Evolutionary conservation across 2,329 filamentous ascomycete species (phyloP).

Genomic region (Onygena corvina): DNA sequence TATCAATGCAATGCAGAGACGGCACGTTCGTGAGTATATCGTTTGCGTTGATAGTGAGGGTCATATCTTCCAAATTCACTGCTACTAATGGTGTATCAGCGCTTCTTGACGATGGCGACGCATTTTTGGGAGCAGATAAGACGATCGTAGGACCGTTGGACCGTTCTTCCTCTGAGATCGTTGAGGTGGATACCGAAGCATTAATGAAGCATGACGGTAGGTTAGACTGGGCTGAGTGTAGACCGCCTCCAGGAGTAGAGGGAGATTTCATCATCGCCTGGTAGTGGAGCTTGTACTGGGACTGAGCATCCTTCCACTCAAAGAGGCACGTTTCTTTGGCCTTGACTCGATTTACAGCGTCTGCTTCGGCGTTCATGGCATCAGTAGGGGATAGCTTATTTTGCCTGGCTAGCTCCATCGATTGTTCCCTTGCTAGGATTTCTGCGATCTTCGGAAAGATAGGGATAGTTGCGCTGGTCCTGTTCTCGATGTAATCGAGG

Average conservation of each 20-base stretch:
- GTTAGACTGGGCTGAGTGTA: background rate
- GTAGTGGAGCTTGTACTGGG: slow-evolving; percentile 37
- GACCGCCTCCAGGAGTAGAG: background rate
- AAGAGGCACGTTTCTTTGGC: slow-evolving; percentile 37
- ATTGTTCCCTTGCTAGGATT: slow-evolving; percentile 39
- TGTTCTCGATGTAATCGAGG: slow-evolving; percentile 23
- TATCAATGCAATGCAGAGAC: slow-evolving; percentile 39
- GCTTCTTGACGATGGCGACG: slow-evolving; percentile 21
- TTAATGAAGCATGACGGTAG: slow-evolving; percentile 8
- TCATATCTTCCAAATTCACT: slow-evolving; percentile 34
- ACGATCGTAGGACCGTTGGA: slow-evolving; percentile 28
- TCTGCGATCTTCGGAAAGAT: slow-evolving; percentile 40
- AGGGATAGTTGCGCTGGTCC: slow-evolving; percentile 27
- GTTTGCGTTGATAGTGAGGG: slow-evolving; percentile 31
- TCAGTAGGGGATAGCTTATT: slow-evolving; percentile 32
- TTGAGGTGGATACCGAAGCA: slow-evolving; percentile 9
- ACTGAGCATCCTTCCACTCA: slow-evolving; percentile 31
- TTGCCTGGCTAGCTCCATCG: slow-evolving; percentile 29
- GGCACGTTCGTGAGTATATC: slow-evolving; percentile 33
- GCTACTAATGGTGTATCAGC: slow-evolving; percentile 31
- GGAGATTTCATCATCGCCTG: slow-evolving; percentile 26
- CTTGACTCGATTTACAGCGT: slow-evolving; percentile 35
- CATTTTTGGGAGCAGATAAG: slow-evolving; percentile 25
- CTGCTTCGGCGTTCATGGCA: slow-evolving; percentile 32
- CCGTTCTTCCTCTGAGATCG: slow-evolving; percentile 14